Evolutionary conservation across 2,329 filamentous ascomycete genomes (phyloP).

Genomic region (Aspergillus ochraceus): DNA sequence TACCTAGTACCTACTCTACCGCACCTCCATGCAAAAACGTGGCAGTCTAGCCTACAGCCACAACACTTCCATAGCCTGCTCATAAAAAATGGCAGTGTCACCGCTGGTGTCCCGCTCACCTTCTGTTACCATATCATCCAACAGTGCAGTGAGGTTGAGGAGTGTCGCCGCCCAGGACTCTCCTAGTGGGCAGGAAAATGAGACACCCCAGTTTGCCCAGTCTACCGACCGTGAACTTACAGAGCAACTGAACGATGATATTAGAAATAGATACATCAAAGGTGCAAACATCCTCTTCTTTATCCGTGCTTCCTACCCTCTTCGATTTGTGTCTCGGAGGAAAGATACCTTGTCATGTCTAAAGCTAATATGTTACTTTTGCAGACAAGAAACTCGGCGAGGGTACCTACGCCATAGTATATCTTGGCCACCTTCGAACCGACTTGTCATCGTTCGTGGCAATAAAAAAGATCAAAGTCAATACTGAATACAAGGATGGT

Average conservation of each 20-base stretch:
- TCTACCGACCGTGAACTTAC: conserved; percentile 48
- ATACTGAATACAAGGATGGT: conserved; percentile 73
- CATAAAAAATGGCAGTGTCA: conserved; percentile 41
- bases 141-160: conserved; percentile 35
- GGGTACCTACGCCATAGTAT: conserved; percentile 96
- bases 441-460: conserved; percentile 77
- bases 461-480: conserved; percentile 56
- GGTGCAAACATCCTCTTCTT: conserved; percentile 48
- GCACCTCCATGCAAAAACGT: too few species aligned
- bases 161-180: conserved; percentile 34
- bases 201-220: conserved; percentile 16
- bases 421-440: conserved; percentile 74
- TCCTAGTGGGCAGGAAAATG: conserved; percentile 17
- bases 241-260: conserved; percentile 79
- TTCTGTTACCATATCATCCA: conserved; percentile 32
- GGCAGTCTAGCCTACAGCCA: too few species aligned
- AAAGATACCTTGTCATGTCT: neutral
- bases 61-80: neutral
- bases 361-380: neutral
- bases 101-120: conserved; percentile 43
- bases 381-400: conserved; percentile 87
- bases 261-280: conserved; percentile 87
- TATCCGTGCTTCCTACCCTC: neutral
- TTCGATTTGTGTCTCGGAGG: neutral
- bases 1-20: neutral